Base-by-base conservation (phyloP, 352 stramenopile species). In the Phytophthora cryptogea region DNA sequence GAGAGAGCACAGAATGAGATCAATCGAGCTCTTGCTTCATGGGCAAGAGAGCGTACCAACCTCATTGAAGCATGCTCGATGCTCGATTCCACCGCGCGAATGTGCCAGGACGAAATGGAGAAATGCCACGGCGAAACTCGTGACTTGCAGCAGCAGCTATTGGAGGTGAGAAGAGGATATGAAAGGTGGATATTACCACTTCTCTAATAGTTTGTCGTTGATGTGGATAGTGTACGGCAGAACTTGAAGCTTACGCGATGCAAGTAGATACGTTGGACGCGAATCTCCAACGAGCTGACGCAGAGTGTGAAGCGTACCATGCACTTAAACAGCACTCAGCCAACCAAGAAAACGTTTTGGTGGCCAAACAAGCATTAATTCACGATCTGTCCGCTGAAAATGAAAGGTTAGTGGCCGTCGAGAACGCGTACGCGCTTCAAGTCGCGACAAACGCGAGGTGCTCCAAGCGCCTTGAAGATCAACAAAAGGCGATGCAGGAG, bases 71-170 rank as follows among this genome's bases (percentile, higher is more conserved):
- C 77, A 1, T 71, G 63, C 36, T 27, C 63, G 10, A 51, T 55
- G n/a, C 44, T 88, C 17, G 56, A 86, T 26, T 49, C 58, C 3
- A 73, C 78, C 0, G 59, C 61, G 26, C 37, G 26, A 14, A 32
- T 76, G 30, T 86, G 74, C 16, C 63, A 72, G 32, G 9, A 63
- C 2, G 74, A 78, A 39, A 75, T 84, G 63, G 47, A 68, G 4
- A 73, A 74, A 35, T 53, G 72, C 28, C 72, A 84, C 23, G 41
- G 56, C 0, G 54, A 71, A 20, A 35, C 73, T 36, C 42, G 48
- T 31, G 53, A 69, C 8, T 68, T 33, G 17, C 53, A 62, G 49
- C 43, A 52, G n/a, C 40, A 64, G 20, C 54, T 80, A n/a, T 10
- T 53, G 26, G 56, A 76, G 67, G 72, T 78, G 30, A 35, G 51